Conservation (phyloP, 768 basidiomycete genomes). For the Mycena floridula region DNA sequence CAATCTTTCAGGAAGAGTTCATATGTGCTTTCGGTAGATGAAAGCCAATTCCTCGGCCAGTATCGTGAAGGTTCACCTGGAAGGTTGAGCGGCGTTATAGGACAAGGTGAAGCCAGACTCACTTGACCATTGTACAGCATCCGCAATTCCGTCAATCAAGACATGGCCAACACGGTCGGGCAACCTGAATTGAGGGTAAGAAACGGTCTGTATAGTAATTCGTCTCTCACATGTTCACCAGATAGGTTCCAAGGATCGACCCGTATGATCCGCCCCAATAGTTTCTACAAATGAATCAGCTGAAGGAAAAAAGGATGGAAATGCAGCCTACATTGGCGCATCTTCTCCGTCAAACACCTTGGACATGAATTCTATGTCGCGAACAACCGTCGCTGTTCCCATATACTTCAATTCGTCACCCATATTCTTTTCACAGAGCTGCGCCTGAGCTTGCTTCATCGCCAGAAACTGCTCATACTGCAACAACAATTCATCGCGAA, state of each 20-base stretch:
- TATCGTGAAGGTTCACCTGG: conserved; percentile 18
- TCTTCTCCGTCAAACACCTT: conserved; percentile 13
- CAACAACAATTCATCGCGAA: conserved; percentile 10
- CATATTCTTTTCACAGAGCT: conserved; percentile 13
- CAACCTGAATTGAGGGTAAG: conserved; percentile 5
- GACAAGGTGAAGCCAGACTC: background rate
- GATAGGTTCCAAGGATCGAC: conserved; percentile 17
- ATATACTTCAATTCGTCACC: conserved; percentile 17
- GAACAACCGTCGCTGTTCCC: conserved; percentile 18
- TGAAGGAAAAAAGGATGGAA: background rate
- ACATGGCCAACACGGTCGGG: conserved; percentile 14
- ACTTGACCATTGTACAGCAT: conserved; percentile 17
- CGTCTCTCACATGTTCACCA: conserved; percentile 18
- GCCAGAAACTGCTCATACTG: conserved; percentile 14
- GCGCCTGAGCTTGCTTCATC: conserved; percentile 14
- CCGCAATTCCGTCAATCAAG: conserved; percentile 17
- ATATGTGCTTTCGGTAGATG: conserved; percentile 16
- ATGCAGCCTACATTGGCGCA: conserved; percentile 15
- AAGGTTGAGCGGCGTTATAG: background rate
- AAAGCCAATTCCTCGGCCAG: conserved; percentile 16
- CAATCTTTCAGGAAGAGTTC: conserved; percentile 14
- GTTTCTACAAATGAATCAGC: conserved; percentile 10
- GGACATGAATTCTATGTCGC: conserved; percentile 18
- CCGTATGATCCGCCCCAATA: conserved; percentile 19
- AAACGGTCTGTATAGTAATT: background rate